Conservation (phyloP, 1,284 basidiomycete species). For the Ganoderma sinense region DNA sequence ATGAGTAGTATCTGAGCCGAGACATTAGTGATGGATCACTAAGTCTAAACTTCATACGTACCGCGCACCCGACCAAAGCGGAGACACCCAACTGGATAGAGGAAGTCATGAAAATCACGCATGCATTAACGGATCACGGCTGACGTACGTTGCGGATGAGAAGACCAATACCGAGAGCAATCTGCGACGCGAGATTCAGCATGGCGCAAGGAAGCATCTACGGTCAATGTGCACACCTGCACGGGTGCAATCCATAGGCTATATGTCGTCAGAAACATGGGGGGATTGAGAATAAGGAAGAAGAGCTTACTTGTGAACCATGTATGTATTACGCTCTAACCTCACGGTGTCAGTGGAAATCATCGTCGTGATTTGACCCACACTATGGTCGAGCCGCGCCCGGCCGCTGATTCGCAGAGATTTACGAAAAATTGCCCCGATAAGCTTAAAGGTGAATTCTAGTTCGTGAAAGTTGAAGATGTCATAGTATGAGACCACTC, state of each 20-base stretch:
- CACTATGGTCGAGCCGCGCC: slow-evolving; percentile 63
- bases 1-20: slow-evolving; percentile 56
- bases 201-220: not conserved
- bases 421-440: slow-evolving; percentile 76
- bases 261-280: slow-evolving; percentile 23
- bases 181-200: slow-evolving; percentile 41
- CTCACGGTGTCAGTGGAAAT: slow-evolving; percentile 68
- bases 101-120: slow-evolving; percentile 16
- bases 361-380: slow-evolving; percentile 77
- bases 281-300: not conserved
- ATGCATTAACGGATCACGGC: not conserved
- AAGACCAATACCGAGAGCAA: slow-evolving; percentile 69
- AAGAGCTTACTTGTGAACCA: slow-evolving; percentile 57
- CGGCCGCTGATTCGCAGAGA: slow-evolving; percentile 74
- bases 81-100: slow-evolving; percentile 67
- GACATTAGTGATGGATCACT: not conserved
- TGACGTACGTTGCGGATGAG: slow-evolving; percentile 63
- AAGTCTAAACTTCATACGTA: slow-evolving; percentile 43
- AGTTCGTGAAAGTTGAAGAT: slow-evolving; percentile 1
- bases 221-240: slow-evolving; percentile 43
- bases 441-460: slow-evolving; percentile 48
- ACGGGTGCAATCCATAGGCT: slow-evolving; percentile 67
- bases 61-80: slow-evolving; percentile 75
- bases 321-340: slow-evolving; percentile 55
- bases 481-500: slow-evolving; percentile 22